Conservation (phyloP, 2,329 filamentous ascomycete species). For the Geosmithia putterillii region DNA sequence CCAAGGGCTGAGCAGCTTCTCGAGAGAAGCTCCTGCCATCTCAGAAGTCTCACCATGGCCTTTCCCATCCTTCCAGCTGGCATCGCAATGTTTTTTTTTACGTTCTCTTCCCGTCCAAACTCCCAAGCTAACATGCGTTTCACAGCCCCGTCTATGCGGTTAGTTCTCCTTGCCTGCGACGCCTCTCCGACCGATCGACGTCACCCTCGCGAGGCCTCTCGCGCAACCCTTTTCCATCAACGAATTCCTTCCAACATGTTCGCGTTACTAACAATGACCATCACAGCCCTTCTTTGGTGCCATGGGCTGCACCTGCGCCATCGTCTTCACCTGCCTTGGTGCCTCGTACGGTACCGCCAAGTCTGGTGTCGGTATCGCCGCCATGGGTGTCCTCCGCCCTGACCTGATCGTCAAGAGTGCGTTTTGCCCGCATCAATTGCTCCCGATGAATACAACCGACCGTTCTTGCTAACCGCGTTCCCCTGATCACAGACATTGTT, state of each 20-base stretch:
- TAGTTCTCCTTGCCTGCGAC: constrained; percentile 40
- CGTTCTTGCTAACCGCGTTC: constrained; percentile 6
- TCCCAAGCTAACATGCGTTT: constrained; percentile 27
- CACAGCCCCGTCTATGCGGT: constrained; percentile 95
- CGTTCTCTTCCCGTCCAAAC: background rate
- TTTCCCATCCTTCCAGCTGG: background rate
- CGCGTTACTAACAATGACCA: constrained; percentile 16
- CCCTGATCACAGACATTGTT: constrained; percentile 64
- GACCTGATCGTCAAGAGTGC: constrained; percentile 99
- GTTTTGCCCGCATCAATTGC: constrained; percentile 24
- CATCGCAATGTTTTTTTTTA: background rate
- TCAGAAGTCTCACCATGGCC: background rate
- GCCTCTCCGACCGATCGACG: constrained; percentile 14
- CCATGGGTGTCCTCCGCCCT: constrained; percentile 95
- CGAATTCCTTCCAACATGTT: background rate
- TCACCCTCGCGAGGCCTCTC: constrained; percentile 8
- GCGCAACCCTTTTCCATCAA: background rate
- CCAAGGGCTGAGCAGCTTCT: too few species aligned
- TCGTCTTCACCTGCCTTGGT: constrained; percentile 93
- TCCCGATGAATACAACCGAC: background rate
- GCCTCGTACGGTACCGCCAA: constrained; percentile 98
- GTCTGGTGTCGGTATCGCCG: constrained; percentile 95
- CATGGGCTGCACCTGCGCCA: constrained; percentile 94
- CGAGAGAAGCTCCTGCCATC: constrained; percentile 14
- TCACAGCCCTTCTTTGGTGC: constrained; percentile 79